These are phyloP conservation scores for Fusarium albidum DNA, from an alignment of 2,329 filamentous ascomycete genomes.

Conservation along the genomic window DNA sequence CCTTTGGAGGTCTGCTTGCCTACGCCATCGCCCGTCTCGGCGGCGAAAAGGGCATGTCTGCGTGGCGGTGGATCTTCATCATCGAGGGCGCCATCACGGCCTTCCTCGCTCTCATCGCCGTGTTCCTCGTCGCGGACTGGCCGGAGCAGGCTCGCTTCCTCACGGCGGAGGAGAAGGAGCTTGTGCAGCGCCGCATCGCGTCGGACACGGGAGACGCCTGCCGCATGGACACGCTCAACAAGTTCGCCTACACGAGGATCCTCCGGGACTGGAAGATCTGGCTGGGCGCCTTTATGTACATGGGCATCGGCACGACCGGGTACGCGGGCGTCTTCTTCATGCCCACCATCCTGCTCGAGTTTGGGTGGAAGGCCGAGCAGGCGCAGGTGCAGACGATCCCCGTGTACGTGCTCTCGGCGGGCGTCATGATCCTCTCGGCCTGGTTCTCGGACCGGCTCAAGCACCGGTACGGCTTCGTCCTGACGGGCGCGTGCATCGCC, in stretches of 20 bases:
- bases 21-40: conserved; percentile 56
- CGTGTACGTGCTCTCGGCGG: conserved; percentile 47
- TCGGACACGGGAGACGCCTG: conserved; percentile 52
- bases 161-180: conserved; percentile 51
- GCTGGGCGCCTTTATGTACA: conserved; percentile 47
- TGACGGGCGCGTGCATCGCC: conserved; percentile 57
- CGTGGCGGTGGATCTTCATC: conserved; percentile 56
- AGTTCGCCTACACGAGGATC: conserved; percentile 54
- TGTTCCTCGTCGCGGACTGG: conserved; percentile 39
- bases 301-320: conserved; percentile 54
- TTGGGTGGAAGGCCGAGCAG: conserved; percentile 44
- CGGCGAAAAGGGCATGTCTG: conserved; percentile 50
- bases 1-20: conserved; percentile 56
- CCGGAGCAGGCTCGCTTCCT: conserved; percentile 51
- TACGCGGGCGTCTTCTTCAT: conserved; percentile 52
- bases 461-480: conserved; percentile 63
- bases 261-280: conserved; percentile 57
- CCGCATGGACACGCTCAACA: conserved; percentile 62
- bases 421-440: conserved; percentile 44
- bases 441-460: conserved; percentile 58
- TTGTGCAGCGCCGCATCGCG: conserved; percentile 52
- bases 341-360: conserved; percentile 48
- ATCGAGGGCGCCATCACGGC: conserved; percentile 42
- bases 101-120: conserved; percentile 31
- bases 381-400: conserved; percentile 49